phyloP scores from a whole-genome alignment of 2,329 filamentous ascomycete species.

The Talaromyces sp. region DNA sequence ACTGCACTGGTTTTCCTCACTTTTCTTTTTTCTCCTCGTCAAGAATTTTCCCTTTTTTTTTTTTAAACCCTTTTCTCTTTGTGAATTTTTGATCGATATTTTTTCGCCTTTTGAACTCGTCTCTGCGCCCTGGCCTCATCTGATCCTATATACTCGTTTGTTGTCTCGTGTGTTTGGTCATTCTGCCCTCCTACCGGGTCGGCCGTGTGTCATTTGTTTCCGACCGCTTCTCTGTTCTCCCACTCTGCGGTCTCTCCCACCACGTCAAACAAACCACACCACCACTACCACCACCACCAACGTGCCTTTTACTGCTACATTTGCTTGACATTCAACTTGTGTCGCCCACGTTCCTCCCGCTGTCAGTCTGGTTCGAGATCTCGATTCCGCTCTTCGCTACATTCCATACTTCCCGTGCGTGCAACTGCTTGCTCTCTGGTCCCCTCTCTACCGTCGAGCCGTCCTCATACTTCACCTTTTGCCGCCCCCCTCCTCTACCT shows the following conservation, averaged over 20 bases:
- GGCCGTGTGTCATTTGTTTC: slow-evolving; percentile 17
- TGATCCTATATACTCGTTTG: background rate
- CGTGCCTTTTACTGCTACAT: slow-evolving; percentile 19
- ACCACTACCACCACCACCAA: no score
- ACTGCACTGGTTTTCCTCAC: background rate
- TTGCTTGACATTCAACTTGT: slow-evolving; percentile 8
- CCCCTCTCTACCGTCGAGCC: slow-evolving; percentile 17
- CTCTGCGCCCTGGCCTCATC: slow-evolving; percentile 14
- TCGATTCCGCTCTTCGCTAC: background rate
- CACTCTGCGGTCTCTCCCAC: slow-evolving; percentile 15
- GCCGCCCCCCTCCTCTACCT: slow-evolving; percentile 20
- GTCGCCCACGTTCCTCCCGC: slow-evolving; percentile 7
- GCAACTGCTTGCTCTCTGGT: slow-evolving; percentile 12
- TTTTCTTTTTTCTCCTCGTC: slow-evolving; percentile 20
- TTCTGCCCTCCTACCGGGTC: slow-evolving; percentile 16
- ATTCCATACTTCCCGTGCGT: slow-evolving; percentile 9
- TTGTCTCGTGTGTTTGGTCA: slow-evolving; percentile 5
- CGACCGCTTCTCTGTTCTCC: slow-evolving; percentile 23
- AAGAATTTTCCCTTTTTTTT: slow-evolving; percentile 24
- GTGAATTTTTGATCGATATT: slow-evolving; percentile 16
- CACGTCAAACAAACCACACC: slow-evolving; percentile 6
- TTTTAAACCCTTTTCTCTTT: slow-evolving; percentile 27
- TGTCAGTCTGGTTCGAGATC: slow-evolving; percentile 5
- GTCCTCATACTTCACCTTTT: slow-evolving; percentile 20
- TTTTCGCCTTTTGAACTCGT: background rate